Base-by-base conservation (phyloP, 139 green algal species). In the Tetraselmis chui region DNA sequence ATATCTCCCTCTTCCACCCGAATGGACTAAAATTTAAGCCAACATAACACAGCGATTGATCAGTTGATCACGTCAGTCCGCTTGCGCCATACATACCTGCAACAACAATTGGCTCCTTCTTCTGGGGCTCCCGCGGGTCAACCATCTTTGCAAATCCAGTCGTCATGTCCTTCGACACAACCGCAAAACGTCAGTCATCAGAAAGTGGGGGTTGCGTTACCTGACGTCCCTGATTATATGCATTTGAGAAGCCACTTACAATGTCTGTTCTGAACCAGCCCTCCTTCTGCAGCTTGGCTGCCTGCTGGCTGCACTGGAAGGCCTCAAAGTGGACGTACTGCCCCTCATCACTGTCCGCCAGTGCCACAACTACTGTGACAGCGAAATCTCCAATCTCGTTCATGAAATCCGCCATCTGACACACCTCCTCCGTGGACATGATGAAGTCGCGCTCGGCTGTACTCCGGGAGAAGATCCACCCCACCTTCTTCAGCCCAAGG, bases 391-490 rank as follows among this genome's bases (percentile, higher is more conserved):
- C 93, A 24, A 95, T 81, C 83, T 96, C 91, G 25, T 89, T 85
- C 87, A 77, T 82, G 77, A 83, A 32, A 74, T 84, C 87, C 2
- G 93, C 95, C 88, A 94, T 94, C 81, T 93, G 89, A 59, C 88
- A 83, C 2, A 98, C 75, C 88, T 98, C 96, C 59, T 89, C 87
- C 0, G 81, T 87, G 82, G 86, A 92, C 85, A 97, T 90, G 84
- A 98, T 98, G 88, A 91, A 98, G 31, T 98, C 95, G 1, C 85
- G 81, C 81, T 93, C 88, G 83, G 93, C 89, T 29, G 84, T 91
- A 79, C 85, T 93, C 84, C 97, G 94, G 27, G 86, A 90, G 83
- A 98, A 98, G 30, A 99, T 94, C 89, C 92, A 97, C 26, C 96
- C 96, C 25, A 98, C 93, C 82, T 91, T 88, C 85, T 91, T 31